phyloP scores from a whole-genome alignment of 2,329 filamentous ascomycete genomes.

The Penicillium freii region DNA sequence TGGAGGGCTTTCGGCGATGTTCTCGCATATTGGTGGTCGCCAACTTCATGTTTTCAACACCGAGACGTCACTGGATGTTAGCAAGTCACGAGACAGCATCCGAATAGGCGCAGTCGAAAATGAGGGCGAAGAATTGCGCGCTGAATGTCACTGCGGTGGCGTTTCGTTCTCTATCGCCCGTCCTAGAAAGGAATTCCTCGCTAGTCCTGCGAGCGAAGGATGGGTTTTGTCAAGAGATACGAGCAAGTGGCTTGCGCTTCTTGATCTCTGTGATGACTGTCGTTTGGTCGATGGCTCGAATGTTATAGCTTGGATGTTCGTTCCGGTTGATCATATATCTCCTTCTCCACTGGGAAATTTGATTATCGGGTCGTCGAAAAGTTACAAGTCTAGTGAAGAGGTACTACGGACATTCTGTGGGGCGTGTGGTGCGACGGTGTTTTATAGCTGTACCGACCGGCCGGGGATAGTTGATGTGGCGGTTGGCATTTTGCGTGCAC shows the following conservation, averaged over 20 bases:
- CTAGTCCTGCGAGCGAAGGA: conserved; percentile 21
- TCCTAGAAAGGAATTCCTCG: conserved; percentile 32
- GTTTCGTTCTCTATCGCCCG: conserved; percentile 44
- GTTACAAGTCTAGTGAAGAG: conserved; percentile 38
- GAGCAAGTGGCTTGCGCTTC: conserved; percentile 26
- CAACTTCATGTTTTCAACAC: conserved; percentile 16
- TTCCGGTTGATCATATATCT: conserved; percentile 36
- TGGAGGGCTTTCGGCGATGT: conserved; percentile 18
- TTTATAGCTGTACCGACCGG: conserved; percentile 39
- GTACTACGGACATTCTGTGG: conserved; percentile 47
- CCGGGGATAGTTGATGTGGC: conserved; percentile 43
- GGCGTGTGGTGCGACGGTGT: conserved; percentile 47
- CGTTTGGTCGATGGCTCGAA: conserved; percentile 42
- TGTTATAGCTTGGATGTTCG: conserved; percentile 45
- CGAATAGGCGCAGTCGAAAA: neutral
- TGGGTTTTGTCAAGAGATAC: conserved; percentile 21
- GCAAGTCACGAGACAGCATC: neutral
- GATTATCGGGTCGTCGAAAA: conserved; percentile 40
- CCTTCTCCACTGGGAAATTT: conserved; percentile 22
- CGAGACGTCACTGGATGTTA: neutral
- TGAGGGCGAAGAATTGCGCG: conserved; percentile 28
- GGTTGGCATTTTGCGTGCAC: conserved; percentile 41
- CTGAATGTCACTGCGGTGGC: conserved; percentile 47
- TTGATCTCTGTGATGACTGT: conserved; percentile 39
- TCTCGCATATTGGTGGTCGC: conserved; percentile 17